A percentile compares a stretch with the other conserved stretches of the same genome.
These are phyloP conservation scores for Tuctoria greenei DNA, from an alignment of 176 grass and related monocot species.

Conservation along the genomic window DNA sequence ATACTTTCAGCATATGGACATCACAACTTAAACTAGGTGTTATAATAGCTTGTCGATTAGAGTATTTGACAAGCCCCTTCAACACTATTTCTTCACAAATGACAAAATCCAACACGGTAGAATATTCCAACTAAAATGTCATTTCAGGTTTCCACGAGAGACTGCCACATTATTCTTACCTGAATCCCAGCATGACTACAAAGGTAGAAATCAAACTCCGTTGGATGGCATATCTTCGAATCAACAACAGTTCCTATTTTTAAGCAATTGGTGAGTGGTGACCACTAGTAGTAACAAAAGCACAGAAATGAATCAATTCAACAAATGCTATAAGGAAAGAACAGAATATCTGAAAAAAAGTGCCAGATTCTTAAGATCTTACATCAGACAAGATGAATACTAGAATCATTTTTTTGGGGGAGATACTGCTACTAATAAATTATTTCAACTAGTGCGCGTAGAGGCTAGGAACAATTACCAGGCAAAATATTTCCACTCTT, in stretches of 20 bases:
- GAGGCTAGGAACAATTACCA: slow-evolving; percentile 49
- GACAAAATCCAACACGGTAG: slow-evolving; percentile 26
- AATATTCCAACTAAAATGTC: slow-evolving; percentile 20
- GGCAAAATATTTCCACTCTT: slow-evolving; percentile 99
- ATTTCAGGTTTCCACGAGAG: slow-evolving; percentile 26
- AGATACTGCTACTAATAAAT: neutral
- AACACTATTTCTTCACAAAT: slow-evolving; percentile 27
- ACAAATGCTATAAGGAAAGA: no score
- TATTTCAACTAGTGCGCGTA: neutral
- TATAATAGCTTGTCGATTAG: slow-evolving; percentile 33
- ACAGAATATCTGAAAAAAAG: neutral
- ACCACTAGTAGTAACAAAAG: slow-evolving; percentile 1
- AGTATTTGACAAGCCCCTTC: slow-evolving; percentile 24
- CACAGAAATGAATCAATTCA: neutral
- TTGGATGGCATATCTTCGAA: slow-evolving; percentile 97
- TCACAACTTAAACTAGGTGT: neutral
- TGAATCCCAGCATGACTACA: slow-evolving; percentile 99
- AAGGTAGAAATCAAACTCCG: slow-evolving; percentile 99
- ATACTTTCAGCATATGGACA: slow-evolving; percentile 26
- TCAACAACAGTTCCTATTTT: slow-evolving; percentile 91
- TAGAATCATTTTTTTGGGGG: neutral
- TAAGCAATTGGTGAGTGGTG: slow-evolving; percentile 10
- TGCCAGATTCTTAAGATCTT: neutral
- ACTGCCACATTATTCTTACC: slow-evolving; percentile 51
- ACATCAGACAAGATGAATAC: neutral